Evolutionary conservation across 495 filamentous ascomycete genomes (phyloP).

Genomic region (Clohesyomyces aquaticus): DNA sequence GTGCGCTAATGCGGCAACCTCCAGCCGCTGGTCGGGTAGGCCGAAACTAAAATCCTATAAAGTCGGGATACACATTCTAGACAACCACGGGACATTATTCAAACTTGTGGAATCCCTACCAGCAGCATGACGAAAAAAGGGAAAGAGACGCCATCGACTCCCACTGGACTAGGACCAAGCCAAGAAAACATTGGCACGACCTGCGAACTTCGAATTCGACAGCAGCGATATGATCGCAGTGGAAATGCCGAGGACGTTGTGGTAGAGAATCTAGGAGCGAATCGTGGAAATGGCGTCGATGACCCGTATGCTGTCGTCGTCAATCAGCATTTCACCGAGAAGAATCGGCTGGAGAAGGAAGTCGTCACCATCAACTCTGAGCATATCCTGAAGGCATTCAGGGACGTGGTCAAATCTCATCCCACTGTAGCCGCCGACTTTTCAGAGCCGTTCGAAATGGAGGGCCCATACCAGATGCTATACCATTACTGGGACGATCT

Average conservation of each 20-base stretch:
- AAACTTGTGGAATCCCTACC: too few relatives aligned
- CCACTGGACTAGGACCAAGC: background rate
- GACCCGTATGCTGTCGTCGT: slow-evolving; percentile 48
- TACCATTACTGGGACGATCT: slow-evolving; percentile 43
- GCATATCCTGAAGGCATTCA: slow-evolving; percentile 45
- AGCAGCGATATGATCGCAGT: slow-evolving; percentile 24
- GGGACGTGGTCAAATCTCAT: slow-evolving; percentile 49
- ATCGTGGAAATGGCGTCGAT: slow-evolving; percentile 12
- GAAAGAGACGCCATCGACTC: too few relatives aligned
- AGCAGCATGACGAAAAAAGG: too few relatives aligned
- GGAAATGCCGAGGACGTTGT: slow-evolving; percentile 17
- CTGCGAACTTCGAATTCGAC: slow-evolving; percentile 27
- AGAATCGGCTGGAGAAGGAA: slow-evolving; percentile 42
- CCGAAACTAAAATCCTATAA: too few relatives aligned
- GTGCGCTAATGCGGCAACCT: too few relatives aligned
- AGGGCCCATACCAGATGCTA: slow-evolving; percentile 42
- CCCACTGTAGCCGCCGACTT: slow-evolving; percentile 47
- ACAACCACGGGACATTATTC: too few relatives aligned
- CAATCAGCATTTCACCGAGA: slow-evolving; percentile 41
- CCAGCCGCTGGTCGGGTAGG: too few relatives aligned
- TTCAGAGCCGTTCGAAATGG: slow-evolving; percentile 40
- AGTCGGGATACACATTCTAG: too few relatives aligned
- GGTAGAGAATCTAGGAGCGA: slow-evolving; percentile 5
- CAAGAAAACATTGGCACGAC: slow-evolving; percentile 15
- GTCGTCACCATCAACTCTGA: slow-evolving; percentile 52